A percentile compares a stretch with the other conserved stretches of the same genome.
phyloP scores from a whole-genome alignment of 495 filamentous ascomycete species.

The Pyronema domesticum region DNA sequence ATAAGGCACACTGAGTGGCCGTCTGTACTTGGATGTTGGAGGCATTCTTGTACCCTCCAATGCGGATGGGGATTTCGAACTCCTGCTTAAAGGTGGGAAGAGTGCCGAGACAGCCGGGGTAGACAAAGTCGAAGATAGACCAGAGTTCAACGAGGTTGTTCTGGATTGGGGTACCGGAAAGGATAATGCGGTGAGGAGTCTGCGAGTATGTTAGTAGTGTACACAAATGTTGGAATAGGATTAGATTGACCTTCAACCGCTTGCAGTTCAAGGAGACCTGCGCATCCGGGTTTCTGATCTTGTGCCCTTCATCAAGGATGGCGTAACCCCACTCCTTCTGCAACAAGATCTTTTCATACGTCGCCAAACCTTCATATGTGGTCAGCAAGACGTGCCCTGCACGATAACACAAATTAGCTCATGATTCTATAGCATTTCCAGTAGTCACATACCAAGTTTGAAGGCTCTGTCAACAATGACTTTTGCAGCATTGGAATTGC shows the following conservation, averaged over 20 bases:
- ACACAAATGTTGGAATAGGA: not conserved
- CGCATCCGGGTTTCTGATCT: constrained; percentile 89
- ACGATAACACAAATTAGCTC: too few relatives aligned
- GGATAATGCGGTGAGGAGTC: constrained; percentile 44
- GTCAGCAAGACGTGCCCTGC: constrained; percentile 72
- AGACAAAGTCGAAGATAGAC: constrained; percentile 94
- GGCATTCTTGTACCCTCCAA: constrained; percentile 85
- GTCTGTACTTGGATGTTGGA: constrained; percentile 83
- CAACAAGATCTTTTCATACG: constrained; percentile 61
- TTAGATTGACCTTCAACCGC: constrained; percentile 35
- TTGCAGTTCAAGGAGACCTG: constrained; percentile 86
- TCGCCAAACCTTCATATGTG: constrained; percentile 83
- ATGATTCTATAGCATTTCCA: too few relatives aligned
- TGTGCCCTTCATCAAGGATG: constrained; percentile 91
- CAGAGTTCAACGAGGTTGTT: constrained; percentile 94
- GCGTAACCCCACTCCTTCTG: constrained; percentile 80
- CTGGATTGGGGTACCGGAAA: constrained; percentile 94
- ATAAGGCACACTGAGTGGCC: constrained; percentile 74
- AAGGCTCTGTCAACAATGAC: constrained; percentile 66
- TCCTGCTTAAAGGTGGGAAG: constrained; percentile 73
- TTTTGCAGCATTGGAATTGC: constrained; percentile 35
- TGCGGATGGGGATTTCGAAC: constrained; percentile 80
- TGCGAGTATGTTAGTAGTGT: not conserved
- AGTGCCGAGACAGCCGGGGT: constrained; percentile 83
- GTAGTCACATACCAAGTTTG: constrained; percentile 36